Percentiles rank a stretch among this genome's conserved stretches.
Evolutionary conservation across 129 eudicot species (phyloP).

Genomic region (Flaveria ramosissima): DNA sequence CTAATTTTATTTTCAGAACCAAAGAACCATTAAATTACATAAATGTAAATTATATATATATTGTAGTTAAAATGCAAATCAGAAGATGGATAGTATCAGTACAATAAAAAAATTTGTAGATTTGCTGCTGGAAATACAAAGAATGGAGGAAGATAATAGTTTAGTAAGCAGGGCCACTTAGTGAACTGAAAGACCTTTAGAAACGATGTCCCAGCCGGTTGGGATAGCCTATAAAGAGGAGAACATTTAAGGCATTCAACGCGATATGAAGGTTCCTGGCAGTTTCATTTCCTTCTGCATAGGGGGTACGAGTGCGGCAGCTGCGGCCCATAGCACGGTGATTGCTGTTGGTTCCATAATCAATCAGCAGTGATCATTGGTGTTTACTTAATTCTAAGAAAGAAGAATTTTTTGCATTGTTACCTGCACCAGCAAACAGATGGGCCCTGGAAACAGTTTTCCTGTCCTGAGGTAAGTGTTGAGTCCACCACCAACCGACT

Average conservation of each 20-base stretch:
- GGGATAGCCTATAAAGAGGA: slow-evolving; percentile 89
- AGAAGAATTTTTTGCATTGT: not conserved
- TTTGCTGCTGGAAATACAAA: not conserved
- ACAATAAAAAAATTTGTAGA: not conserved
- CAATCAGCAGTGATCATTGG: too few species aligned
- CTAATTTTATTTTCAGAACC: too few species aligned
- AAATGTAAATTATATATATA: too few species aligned
- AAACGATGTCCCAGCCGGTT: slow-evolving; percentile 84
- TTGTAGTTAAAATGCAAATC: too few species aligned
- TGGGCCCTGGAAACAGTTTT: slow-evolving; percentile 97
- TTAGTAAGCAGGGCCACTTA: slow-evolving; percentile 64
- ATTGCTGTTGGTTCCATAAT: slow-evolving; percentile 51
- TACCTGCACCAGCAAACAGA: slow-evolving; percentile 93
- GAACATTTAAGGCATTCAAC: slow-evolving; percentile 62
- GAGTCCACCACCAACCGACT: slow-evolving; percentile 81
- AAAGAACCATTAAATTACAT: too few species aligned
- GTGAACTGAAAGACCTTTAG: slow-evolving; percentile 93
- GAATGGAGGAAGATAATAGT: not conserved
- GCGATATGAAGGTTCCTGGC: slow-evolving; percentile 92
- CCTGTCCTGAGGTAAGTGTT: slow-evolving; percentile 92
- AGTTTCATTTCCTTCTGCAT: slow-evolving; percentile 95
- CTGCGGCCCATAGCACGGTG: slow-evolving; percentile 88
- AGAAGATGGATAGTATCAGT: too few species aligned
- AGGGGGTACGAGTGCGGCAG: slow-evolving; percentile 91
- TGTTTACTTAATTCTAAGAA: too few species aligned